Evolutionary conservation across 176 grass and related monocot species (phyloP).

Genomic region (Rhynchospora breviuscula): DNA sequence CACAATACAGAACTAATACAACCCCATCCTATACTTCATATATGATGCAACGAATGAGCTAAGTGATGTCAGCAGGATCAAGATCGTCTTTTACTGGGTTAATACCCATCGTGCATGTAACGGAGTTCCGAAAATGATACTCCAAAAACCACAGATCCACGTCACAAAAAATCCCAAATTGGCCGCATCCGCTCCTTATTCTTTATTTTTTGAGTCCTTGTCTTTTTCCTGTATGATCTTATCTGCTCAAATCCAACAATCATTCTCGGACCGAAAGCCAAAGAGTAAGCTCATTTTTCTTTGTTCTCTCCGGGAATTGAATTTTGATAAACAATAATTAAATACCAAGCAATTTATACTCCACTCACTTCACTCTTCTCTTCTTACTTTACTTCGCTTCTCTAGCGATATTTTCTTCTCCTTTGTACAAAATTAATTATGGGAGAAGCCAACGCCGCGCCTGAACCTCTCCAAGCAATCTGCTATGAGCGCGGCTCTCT

Average conservation of each 20-base stretch:
- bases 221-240: background rate
- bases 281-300: background rate
- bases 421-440: background rate
- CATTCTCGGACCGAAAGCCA: background rate
- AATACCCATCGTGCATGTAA: too few relatives aligned
- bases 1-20: too few relatives aligned
- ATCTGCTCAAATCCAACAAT: background rate
- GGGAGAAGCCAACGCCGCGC: background rate
- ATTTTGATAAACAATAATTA: background rate
- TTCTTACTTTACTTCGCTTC: background rate
- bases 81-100: too few relatives aligned
- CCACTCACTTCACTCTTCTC: background rate
- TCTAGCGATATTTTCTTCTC: background rate
- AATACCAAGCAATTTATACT: background rate
- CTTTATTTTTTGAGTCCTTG: too few relatives aligned
- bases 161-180: too few relatives aligned
- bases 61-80: too few relatives aligned
- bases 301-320: background rate
- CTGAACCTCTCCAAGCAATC: conserved; percentile 54
- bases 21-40: too few relatives aligned
- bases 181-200: too few relatives aligned
- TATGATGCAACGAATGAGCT: too few relatives aligned
- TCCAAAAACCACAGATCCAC: too few relatives aligned
- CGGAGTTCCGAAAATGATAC: too few relatives aligned
- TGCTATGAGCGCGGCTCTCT: conserved; percentile 59